Base-by-base conservation (phyloP, 208 protist genomes). In the Trypanosoma theileri region DNA sequence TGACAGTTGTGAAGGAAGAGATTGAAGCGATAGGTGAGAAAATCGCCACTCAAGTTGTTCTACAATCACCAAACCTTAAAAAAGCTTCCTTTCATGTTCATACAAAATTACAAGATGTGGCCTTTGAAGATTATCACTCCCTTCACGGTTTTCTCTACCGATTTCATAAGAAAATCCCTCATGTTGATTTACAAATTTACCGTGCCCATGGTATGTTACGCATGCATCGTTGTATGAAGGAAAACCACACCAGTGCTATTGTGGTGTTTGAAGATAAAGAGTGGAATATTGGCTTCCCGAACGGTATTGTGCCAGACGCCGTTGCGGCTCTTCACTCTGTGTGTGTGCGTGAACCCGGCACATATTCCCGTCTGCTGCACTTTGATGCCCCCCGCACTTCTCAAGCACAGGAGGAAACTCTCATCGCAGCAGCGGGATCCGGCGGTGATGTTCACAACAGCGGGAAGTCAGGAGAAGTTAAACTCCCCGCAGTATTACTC, bases 81-180 rank as follows among this genome's bases (percentile, higher is more conserved):
- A 95, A 95, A 73, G 89, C 83, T 7, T 95, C 89, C 10, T 95
- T 95, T 53, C 89, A 95, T 72, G 73, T 95, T 0, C 89, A 95
- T 77, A 95, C 85, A 4, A 87, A 89, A 57, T 75, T 95, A 51
- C 85, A 90, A 73, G 89, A 95, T 60, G 89, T 69, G 13, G 89
- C 89, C 22, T 95, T 95, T 66, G 79, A 66, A n/a, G 89, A 95
- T 65, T 95, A 84, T 71, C 62, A 89, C 57, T 85, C 86, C n/a
- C 74, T 95, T 0, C 73, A 89, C 65, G 89, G 89, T 14, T 95
- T 95, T 48, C 77, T 95, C 19, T 53, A 77, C 42, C 62, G 75
- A 26, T 92, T 93, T 69, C 82, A 85, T 22, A 79, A 86, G n/a
- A 84, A 81, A 40, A 79, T 93, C 48, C 89, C 89, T 10, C 62